phyloP scores from a whole-genome alignment of 352 stramenopile genomes.

The Globisporangium emineosum region DNA sequence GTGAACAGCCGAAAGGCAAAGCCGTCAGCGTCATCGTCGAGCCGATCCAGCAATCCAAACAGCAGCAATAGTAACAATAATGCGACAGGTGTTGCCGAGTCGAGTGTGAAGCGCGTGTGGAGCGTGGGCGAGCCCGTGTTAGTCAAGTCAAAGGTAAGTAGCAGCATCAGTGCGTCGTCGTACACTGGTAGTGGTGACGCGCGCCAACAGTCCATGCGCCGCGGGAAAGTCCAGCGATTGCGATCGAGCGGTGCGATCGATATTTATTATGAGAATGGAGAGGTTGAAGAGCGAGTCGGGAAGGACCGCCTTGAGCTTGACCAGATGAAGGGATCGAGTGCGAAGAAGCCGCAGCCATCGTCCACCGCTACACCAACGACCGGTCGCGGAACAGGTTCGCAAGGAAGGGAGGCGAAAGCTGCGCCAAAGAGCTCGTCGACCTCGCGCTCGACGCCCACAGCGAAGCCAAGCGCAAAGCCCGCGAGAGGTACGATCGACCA shows the following conservation, averaged over 20 bases:
- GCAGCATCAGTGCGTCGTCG: neutral
- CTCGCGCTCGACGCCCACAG: neutral
- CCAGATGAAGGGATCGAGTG: neutral
- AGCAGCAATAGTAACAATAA: neutral
- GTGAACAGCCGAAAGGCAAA: slow-evolving; percentile 12
- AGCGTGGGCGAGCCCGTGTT: slow-evolving; percentile 29
- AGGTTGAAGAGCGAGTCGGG: slow-evolving; percentile 41
- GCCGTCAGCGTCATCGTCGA: slow-evolving; percentile 10
- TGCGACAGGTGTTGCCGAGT: neutral
- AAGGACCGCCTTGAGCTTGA: slow-evolving; percentile 32
- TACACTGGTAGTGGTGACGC: neutral
- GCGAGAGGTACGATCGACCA: neutral
- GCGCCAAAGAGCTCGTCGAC: slow-evolving; percentile 13
- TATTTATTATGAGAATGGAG: slow-evolving; percentile 50
- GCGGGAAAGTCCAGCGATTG: slow-evolving; percentile 42
- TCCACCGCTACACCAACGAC: neutral
- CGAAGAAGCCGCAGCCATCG: slow-evolving; percentile 7
- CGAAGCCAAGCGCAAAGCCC: slow-evolving; percentile 10
- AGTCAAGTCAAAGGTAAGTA: slow-evolving; percentile 20
- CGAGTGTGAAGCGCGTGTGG: slow-evolving; percentile 8
- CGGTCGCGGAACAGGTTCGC: neutral
- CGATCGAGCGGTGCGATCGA: slow-evolving; percentile 44
- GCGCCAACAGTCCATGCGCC: slow-evolving; percentile 17
- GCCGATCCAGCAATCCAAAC: neutral
- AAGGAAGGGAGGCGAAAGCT: slow-evolving; percentile 9